Percentiles rank a stretch among this genome's conserved stretches.
Evolutionary conservation across 257 asterid genomes (phyloP).

Genomic region (Solanum lignicaule): DNA sequence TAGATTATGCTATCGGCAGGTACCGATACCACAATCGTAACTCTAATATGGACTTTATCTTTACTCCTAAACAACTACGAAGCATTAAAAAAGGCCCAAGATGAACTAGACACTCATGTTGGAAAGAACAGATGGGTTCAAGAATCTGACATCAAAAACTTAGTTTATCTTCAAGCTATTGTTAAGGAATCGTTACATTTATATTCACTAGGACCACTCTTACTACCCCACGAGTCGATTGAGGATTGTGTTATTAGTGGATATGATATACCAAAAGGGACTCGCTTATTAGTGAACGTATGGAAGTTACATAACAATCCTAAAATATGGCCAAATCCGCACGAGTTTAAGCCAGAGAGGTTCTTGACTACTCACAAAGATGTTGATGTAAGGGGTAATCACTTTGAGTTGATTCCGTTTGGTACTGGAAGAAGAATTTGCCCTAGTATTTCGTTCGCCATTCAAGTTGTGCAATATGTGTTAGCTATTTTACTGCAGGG

Average conservation of each 20-base stretch:
- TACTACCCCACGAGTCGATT: constrained; percentile 7
- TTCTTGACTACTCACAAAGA: constrained; percentile 22
- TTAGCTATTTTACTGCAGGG: constrained; percentile 30
- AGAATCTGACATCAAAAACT: constrained; percentile 24
- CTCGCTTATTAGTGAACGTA: constrained; percentile 23
- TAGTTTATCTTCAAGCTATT: constrained; percentile 36
- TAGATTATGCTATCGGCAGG: constrained; percentile 16
- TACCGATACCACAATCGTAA: constrained; percentile 16
- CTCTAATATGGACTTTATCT: constrained; percentile 33
- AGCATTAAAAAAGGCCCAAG: constrained; percentile 16
- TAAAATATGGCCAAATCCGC: constrained; percentile 31
- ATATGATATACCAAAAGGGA: constrained; percentile 30
- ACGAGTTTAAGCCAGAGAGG: constrained; percentile 37
- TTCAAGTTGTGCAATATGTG: constrained; percentile 8
- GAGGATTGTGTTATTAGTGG: constrained; percentile 35
- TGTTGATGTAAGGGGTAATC: constrained; percentile 19
- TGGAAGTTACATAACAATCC: constrained; percentile 39
- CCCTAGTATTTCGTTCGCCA: constrained; percentile 17
- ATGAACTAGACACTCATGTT: constrained; percentile 29
- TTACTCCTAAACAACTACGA: constrained; percentile 23
- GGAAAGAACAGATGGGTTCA: constrained; percentile 23
- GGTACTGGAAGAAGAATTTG: constrained; percentile 44
- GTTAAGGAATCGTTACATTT: constrained; percentile 40
- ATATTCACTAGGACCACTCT: constrained; percentile 18
- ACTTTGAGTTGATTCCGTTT: constrained; percentile 41